Evolutionary conservation across 2,329 filamentous ascomycete genomes (phyloP), one percentile per base, ranked within the genome.

Genomic region (Bimuria novae-zelandiae): DNA sequence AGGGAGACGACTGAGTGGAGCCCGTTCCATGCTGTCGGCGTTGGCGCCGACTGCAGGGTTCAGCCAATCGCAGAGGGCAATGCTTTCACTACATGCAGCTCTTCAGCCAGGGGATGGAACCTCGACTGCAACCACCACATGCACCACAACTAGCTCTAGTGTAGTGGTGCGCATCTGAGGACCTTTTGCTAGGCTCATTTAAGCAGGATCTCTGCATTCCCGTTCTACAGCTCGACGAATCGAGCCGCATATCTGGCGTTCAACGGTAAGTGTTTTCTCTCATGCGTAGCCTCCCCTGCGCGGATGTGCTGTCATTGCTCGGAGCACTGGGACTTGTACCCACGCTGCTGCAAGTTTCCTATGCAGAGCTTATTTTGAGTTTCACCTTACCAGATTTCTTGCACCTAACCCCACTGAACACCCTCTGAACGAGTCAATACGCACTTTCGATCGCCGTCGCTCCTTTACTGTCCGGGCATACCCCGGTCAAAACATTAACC

Each of bases 1-100:
- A 47, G 44, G 44, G 44, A 47, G 44, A 47, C 44, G 44, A 47
- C 33, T 37, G 30, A 39, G 23, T 37, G 44, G 44, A 37, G 44
- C 44, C 23, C 23, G 33, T 27, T 10, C 44, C 44, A 19, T 14
- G 37, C 32, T 35, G n/a, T 47, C 44, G 44, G 44, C 16, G 32
- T 39, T 16, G 27, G 44, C 44, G 44, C 44, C 44, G 30, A n/a
- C 44, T 37, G 23, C 3, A 37, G n/a, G 44, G 44, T 25, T 36
- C 44, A 29, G 44, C 44, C 44, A 29, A 47, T 47, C 44, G 37
- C 32, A n/a, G 14, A 2, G 19, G 16, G 22, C 22, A 7, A 19
- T 7, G 14, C 21, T 8, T 6, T 32, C 27, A 32, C 29, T 16
- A 11, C 32, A 3, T 30, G 32, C 32, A 25, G 10, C 12, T 5